Conservation (phyloP, 1,139 yeast genomes). For the Pneumocystis jirovecii region DNA sequence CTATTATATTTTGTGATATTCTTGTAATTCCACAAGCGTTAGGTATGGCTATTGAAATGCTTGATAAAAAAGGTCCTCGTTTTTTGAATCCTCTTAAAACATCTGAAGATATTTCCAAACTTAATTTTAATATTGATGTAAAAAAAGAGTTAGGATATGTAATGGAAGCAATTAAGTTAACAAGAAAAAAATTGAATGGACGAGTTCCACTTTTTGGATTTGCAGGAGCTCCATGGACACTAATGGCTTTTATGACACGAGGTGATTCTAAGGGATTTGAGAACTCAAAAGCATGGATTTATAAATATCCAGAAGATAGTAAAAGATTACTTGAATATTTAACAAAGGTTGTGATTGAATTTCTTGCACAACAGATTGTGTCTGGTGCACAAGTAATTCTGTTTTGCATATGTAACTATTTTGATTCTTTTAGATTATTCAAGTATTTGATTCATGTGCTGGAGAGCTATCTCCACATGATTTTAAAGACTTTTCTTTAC, state of each 20-base stretch:
- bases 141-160: slow-evolving; percentile 81
- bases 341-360: slow-evolving; percentile 82
- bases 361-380: slow-evolving; percentile 81
- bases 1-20: slow-evolving; percentile 89
- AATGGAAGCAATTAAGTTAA: slow-evolving; percentile 73
- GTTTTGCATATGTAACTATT: not conserved
- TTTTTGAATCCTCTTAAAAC: slow-evolving; percentile 75
- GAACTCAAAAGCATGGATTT: slow-evolving; percentile 85
- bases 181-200: slow-evolving; percentile 70
- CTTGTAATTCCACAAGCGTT: slow-evolving; percentile 95
- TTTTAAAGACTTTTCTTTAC: slow-evolving; percentile 74
- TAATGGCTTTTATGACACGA: slow-evolving; percentile 91
- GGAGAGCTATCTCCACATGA: slow-evolving; percentile 88
- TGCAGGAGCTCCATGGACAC: slow-evolving; percentile 97
- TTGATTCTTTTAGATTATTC: slow-evolving; percentile 42
- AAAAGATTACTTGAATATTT: slow-evolving; percentile 60
- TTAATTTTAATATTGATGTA: slow-evolving; percentile 35
- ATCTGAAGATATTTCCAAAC: slow-evolving; percentile 49
- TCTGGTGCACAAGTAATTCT: slow-evolving; percentile 71
- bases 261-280: slow-evolving; percentile 90
- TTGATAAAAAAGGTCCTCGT: slow-evolving; percentile 89
- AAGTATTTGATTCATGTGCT: slow-evolving; percentile 95
- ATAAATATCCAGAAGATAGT: slow-evolving; percentile 56
- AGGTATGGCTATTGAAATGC: slow-evolving; percentile 91
- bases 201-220: slow-evolving; percentile 89